Conservation (phyloP, 148 eudicot species). For the Drosera capensis region DNA sequence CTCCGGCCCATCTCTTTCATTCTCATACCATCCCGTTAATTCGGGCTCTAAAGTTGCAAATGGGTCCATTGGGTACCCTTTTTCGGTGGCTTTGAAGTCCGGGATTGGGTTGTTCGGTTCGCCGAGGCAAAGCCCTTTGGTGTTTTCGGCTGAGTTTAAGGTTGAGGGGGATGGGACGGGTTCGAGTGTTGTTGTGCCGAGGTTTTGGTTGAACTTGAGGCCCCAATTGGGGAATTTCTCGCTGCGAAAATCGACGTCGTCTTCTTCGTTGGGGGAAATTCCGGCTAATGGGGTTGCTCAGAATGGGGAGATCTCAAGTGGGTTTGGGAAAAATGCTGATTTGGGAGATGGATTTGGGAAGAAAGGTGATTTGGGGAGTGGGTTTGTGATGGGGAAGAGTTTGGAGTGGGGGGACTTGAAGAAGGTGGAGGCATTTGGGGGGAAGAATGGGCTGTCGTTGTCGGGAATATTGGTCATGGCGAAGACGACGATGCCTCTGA, state of each 20-base stretch:
- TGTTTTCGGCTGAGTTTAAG: conserved; percentile 51
- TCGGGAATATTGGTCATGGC: conserved; percentile 52
- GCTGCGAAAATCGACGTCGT: conserved; percentile 33
- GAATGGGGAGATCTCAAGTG: conserved; percentile 15
- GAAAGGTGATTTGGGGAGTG: conserved; percentile 14
- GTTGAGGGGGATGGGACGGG: conserved; percentile 11
- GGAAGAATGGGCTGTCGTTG: conserved; percentile 21
- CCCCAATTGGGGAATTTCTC: conserved; percentile 81
- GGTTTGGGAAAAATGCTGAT: conserved; percentile 14
- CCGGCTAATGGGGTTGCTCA: conserved; percentile 8
- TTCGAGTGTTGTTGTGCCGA: conserved; percentile 31
- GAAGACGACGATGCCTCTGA: conserved; percentile 40
- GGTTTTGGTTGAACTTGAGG: conserved; percentile 49
- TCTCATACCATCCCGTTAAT: conserved; percentile 50
- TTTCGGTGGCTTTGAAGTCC: conserved; percentile 56
- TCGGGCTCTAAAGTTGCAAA: conserved; percentile 8
- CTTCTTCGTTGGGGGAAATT: not conserved
- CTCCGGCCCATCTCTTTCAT: conserved; percentile 63
- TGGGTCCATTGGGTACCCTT: conserved; percentile 10
- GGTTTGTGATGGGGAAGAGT: conserved; percentile 26
- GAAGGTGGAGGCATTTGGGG: conserved; percentile 11
- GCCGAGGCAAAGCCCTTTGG: conserved; percentile 52
- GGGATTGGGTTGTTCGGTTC: conserved; percentile 68
- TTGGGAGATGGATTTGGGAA: conserved; percentile 21
- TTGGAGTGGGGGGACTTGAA: conserved; percentile 28